phyloP scores from a whole-genome alignment of 495 filamentous ascomycete genomes.

The Stereocaulon alpinum region DNA sequence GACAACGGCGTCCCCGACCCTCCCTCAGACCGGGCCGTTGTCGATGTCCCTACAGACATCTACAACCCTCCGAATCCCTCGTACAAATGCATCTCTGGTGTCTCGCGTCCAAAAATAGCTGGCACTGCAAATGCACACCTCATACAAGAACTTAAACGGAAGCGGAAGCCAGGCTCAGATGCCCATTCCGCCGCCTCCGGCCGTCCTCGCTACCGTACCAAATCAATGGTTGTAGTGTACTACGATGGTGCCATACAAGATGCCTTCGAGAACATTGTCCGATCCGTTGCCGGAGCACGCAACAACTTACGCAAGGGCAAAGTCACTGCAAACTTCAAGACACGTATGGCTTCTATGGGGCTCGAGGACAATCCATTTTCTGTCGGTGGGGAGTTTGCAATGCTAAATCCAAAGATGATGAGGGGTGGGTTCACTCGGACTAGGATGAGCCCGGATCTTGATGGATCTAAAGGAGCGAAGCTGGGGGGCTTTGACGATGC shows the following conservation, averaged over 20 bases:
- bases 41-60: neutral
- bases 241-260: conserved; percentile 82
- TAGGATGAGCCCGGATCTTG: conserved; percentile 1
- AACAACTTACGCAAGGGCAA: conserved; percentile 77
- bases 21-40: conserved; percentile 3
- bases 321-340: conserved; percentile 43
- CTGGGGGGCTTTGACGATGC: conserved; percentile 50
- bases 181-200: conserved; percentile 27
- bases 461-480: neutral
- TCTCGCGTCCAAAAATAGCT: conserved; percentile 15
- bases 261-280: conserved; percentile 68
- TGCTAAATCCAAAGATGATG: conserved; percentile 13
- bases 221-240: conserved; percentile 75
- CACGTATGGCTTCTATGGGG: conserved; percentile 18
- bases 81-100: conserved; percentile 3
- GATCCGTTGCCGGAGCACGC: conserved; percentile 64
- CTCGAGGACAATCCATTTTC: conserved; percentile 3
- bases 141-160: conserved; percentile 23
- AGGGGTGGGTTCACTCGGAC: neutral
- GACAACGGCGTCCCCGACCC: conserved; percentile 23
- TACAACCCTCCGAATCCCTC: conserved; percentile 5
- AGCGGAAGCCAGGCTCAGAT: conserved; percentile 22
- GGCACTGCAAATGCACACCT: conserved; percentile 20
- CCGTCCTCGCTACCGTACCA: conserved; percentile 51
- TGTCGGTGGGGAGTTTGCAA: neutral